Evolutionary conservation across 176 grass and related monocot species (phyloP).

Genomic region (Triticum turgidum): DNA sequence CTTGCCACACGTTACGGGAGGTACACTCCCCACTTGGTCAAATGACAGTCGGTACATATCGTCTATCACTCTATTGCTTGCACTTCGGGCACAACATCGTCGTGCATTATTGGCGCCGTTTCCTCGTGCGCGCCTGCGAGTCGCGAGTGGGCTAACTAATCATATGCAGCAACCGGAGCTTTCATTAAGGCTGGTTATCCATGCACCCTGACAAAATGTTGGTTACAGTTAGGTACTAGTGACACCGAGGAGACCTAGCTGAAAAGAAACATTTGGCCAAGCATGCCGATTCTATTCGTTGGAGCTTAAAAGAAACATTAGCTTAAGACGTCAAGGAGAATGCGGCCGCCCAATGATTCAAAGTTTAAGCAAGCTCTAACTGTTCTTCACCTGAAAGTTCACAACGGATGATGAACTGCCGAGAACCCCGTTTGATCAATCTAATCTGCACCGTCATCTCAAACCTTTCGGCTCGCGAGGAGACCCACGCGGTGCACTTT

Average conservation of each 20-base stretch:
- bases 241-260: conserved; percentile 17
- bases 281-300: not conserved
- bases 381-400: conserved; percentile 31
- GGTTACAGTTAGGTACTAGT: conserved; percentile 11
- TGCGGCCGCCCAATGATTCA: not conserved
- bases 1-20: not conserved
- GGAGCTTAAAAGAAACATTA: not conserved
- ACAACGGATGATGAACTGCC: not conserved
- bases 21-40: not conserved
- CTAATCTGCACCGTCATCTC: not conserved
- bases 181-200: not conserved
- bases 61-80: not conserved
- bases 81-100: not conserved
- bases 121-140: not conserved
- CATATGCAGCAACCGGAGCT: not conserved
- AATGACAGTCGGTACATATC: not conserved
- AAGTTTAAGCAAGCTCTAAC: not conserved
- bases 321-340: not conserved
- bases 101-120: not conserved
- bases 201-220: conserved; percentile 7
- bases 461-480: not conserved
- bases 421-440: too few species aligned
- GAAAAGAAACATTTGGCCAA: not conserved
- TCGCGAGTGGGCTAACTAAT: conserved; percentile 1
- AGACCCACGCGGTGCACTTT: not conserved